Base-by-base conservation (phyloP, 257 asterid species). In the Plantago ovata region DNA sequence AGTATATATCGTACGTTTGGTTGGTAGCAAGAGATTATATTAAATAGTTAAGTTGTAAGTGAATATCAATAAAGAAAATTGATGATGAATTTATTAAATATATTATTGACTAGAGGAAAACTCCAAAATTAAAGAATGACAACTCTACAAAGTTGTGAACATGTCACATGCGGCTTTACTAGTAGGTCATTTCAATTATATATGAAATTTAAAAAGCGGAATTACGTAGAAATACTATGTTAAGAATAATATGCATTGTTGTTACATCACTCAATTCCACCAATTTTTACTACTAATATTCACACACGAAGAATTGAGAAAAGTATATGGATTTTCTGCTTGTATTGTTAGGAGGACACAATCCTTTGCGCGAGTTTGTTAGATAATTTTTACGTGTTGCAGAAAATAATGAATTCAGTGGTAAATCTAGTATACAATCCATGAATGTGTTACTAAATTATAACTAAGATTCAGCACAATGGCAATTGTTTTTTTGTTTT, bases 91-190 rank as follows among this genome's bases (percentile, higher is more conserved):
- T n/a, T 18, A 22, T 50, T 22, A 20, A 50, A 19, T 9, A 19
- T 9, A 20, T 22, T 22, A 50, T 50, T 22, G 23, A 36, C 11
- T 1, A 21, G 54, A 28, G 10, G 33, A 11, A 19, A 48, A 10
- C n/a, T 10, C 7, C 21, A 32, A 21, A 49, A 20, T 6, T 7
- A 20, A 50, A 21, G 6, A 0, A 1, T 50, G 56, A 50, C 38
- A 50, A 22, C 38, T 4, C 32, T 24, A 10, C 21, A 49, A 50
- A 20, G 56, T 50, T 12, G 56, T 50, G 12, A 36, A 28, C 38
- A 22, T 36, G 14, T 50, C 56, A 50, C 56, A 50, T 50, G 56
- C 53, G 28, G 13, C 24, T 46, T 46, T 46, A 46, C 52, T 46
- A 8, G 13, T n/a, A n/a, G n/a, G n/a, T n/a, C n/a, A n/a, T n/a